phyloP scores from a whole-genome alignment of 306 rosid species.

The Senna siamea region DNA sequence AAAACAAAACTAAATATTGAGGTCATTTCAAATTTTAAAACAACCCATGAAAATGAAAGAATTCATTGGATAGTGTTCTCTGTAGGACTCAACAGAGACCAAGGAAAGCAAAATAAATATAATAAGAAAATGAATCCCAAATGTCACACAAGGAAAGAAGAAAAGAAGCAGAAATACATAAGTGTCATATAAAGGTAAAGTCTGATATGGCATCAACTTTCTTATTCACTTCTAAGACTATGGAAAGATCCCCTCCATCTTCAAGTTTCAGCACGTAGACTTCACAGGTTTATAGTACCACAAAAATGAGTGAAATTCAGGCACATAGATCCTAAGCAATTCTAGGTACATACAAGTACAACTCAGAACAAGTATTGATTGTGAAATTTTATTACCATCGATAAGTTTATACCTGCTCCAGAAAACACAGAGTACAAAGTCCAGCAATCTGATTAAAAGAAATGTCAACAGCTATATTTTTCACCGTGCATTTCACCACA shows the following conservation, averaged over 20 bases:
- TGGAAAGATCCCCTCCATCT: conserved; percentile 6
- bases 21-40: neutral
- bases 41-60: conserved; percentile 27
- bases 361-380: conserved; percentile 25
- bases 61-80: conserved; percentile 17
- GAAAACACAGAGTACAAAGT: conserved; percentile 58
- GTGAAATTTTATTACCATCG: conserved; percentile 10
- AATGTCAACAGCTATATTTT: conserved; percentile 61
- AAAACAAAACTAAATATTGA: conserved; percentile 25
- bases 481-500: conserved; percentile 66
- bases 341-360: neutral
- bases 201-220: conserved; percentile 25
- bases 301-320: neutral
- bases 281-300: conserved; percentile 5
- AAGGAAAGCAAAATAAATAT: conserved; percentile 27
- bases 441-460: conserved; percentile 79
- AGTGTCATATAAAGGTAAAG: conserved; percentile 22
- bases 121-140: conserved; percentile 32
- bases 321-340: conserved; percentile 19
- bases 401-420: conserved; percentile 64
- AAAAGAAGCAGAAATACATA: conserved; percentile 12
- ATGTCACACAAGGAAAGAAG: conserved; percentile 14
- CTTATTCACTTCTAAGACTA: conserved; percentile 20
- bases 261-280: conserved; percentile 25
- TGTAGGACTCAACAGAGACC: neutral